Evolutionary conservation across 208 protist genomes (phyloP).

Genomic region (Acanthamoeba healyi): DNA sequence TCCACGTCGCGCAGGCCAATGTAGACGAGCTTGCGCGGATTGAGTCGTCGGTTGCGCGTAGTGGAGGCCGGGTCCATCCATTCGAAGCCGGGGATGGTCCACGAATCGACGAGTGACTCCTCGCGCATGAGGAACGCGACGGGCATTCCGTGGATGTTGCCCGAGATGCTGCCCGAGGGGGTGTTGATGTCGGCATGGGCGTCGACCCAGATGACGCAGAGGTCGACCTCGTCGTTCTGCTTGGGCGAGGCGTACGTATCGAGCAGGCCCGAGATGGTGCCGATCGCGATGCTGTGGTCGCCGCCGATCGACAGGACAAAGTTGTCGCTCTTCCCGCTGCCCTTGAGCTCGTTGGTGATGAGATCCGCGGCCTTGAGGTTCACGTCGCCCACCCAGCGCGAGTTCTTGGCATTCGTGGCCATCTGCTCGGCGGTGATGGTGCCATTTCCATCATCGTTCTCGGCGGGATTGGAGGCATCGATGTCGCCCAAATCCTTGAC

Average conservation of each 20-base stretch:
- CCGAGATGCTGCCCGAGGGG: constrained; percentile 83
- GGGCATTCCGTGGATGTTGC: constrained; percentile 92
- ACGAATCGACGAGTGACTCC: constrained; percentile 86
- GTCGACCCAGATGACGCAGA: constrained; percentile 91
- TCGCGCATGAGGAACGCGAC: constrained; percentile 66
- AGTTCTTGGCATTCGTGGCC: constrained; percentile 32
- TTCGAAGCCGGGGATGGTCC: constrained; percentile 82
- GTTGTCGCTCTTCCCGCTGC: background rate
- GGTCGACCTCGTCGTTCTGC: constrained; percentile 75
- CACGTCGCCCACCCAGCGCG: constrained; percentile 24
- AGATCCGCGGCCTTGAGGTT: background rate
- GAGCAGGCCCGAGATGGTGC: constrained; percentile 26
- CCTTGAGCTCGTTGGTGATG: background rate
- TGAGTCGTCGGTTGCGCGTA: constrained; percentile 81
- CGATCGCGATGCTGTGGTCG: constrained; percentile 75
- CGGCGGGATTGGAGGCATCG: background rate
- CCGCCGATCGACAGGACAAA: constrained; percentile 69
- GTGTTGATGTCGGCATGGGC: constrained; percentile 92
- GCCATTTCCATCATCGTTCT: background rate
- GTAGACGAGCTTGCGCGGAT: constrained; percentile 88
- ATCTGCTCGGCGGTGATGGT: background rate
- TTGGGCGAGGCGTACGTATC: background rate
- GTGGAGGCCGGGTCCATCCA: constrained; percentile 70
- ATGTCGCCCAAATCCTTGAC: constrained; percentile 41
- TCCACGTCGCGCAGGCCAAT: constrained; percentile 90